Conservation (phyloP, 1,284 basidiomycete species). For the Austroboletus olivaceoglutinosus region DNA sequence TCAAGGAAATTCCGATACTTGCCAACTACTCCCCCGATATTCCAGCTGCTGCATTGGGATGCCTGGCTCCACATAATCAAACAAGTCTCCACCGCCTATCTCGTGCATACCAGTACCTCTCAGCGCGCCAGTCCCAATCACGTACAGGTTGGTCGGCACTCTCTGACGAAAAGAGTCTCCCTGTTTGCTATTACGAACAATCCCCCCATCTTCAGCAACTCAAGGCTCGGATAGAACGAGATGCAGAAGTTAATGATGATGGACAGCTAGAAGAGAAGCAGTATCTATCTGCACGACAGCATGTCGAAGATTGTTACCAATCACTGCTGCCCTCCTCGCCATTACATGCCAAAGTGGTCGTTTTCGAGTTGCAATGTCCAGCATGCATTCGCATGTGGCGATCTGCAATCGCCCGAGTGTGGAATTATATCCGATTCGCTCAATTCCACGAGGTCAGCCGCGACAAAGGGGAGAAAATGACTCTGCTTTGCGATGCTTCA, state of each 20-base stretch:
- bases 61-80: not conserved
- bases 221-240: not conserved
- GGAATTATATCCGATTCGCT: too few relatives aligned
- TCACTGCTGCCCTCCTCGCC: not conserved
- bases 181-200: not conserved
- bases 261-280: too few relatives aligned
- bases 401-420: not conserved
- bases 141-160: not conserved
- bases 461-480: too few relatives aligned
- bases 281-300: too few relatives aligned
- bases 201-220: not conserved
- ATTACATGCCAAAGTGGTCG: not conserved
- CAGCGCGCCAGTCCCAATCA: not conserved
- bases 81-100: not conserved
- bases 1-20: not conserved
- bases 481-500: too few relatives aligned
- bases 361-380: constrained; percentile 12
- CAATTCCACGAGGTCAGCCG: too few relatives aligned
- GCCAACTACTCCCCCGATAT: not conserved
- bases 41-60: not conserved
- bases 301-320: too few relatives aligned
- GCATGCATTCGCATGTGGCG: constrained; percentile 2
- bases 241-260: not conserved
- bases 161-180: not conserved
- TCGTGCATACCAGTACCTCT: not conserved